Conservation (phyloP, 768 basidiomycete genomes). For the Auriscalpium vulgare region DNA sequence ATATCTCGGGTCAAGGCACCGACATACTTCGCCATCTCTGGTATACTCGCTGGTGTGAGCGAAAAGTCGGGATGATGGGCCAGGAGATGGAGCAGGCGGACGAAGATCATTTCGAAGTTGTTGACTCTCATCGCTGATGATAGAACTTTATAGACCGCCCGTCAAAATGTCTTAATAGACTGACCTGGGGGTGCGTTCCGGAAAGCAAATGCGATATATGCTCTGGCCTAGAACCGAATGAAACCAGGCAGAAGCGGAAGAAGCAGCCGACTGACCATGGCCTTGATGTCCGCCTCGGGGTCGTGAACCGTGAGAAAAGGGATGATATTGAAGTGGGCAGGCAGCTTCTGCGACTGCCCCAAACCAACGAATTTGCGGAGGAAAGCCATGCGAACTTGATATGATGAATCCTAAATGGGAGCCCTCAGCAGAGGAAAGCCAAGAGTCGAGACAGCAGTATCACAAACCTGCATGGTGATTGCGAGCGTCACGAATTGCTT, state of each 20-base stretch:
- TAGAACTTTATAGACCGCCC: background rate
- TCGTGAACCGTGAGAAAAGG: constrained; percentile 88
- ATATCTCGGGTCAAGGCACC: background rate
- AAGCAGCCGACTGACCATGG: constrained; percentile 37
- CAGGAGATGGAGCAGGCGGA: constrained; percentile 78
- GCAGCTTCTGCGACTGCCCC: constrained; percentile 56
- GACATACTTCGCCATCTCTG: constrained; percentile 74
- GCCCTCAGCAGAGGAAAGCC: constrained; percentile 1
- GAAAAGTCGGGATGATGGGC: constrained; percentile 94
- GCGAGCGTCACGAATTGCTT: constrained; percentile 62
- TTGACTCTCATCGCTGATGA: constrained; percentile 45
- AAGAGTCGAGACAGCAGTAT: background rate
- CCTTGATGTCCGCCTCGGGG: constrained; percentile 75
- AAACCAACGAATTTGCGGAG: constrained; percentile 64
- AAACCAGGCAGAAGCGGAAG: background rate
- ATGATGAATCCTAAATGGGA: constrained; percentile 68
- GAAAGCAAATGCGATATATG: constrained; percentile 12
- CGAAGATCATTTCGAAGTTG: constrained; percentile 75
- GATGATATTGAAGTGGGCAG: constrained; percentile 70
- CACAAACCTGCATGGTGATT: constrained; percentile 65
- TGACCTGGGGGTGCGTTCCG: constrained; percentile 5
- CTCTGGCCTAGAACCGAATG: background rate
- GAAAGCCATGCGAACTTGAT: constrained; percentile 75
- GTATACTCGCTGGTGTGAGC: constrained; percentile 54
- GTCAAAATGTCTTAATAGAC: background rate